These are phyloP conservation scores for Cystoisospora suis DNA, from an alignment of 169 alveolate species.

Conservation along the genomic window DNA sequence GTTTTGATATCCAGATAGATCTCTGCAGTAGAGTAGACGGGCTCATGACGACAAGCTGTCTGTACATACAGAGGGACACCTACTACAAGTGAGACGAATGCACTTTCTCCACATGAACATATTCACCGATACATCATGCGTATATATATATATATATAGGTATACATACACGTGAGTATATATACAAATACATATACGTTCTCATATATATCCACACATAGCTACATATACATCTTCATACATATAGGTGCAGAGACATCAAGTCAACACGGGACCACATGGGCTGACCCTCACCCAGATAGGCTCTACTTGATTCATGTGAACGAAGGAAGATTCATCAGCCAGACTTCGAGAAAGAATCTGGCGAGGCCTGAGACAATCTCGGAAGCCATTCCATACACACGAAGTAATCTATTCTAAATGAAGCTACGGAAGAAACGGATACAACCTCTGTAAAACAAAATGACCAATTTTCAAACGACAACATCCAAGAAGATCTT, in stretches of 20 bases:
- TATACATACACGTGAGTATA: neutral
- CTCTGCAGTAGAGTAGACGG: neutral
- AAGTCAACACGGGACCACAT: neutral
- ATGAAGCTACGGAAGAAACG: too few relatives aligned
- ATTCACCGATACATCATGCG: neutral
- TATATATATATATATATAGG: neutral
- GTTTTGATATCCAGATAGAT: too few relatives aligned
- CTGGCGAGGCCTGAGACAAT: too few relatives aligned
- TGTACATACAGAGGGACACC: neutral
- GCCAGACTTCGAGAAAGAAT: too few relatives aligned
- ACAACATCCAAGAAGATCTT: too few relatives aligned
- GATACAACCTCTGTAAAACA: too few relatives aligned
- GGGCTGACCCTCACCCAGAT: neutral
- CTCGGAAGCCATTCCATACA: too few relatives aligned
- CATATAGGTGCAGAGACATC: neutral
- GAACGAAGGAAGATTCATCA: too few relatives aligned
- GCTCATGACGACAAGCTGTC: neutral
- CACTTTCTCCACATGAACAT: neutral
- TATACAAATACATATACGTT: neutral
- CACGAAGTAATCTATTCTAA: too few relatives aligned
- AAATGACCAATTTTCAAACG: too few relatives aligned
- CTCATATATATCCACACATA: neutral
- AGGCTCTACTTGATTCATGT: neutral
- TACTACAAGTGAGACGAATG: too few relatives aligned
- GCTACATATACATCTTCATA: neutral